Percentiles rank a stretch among this genome's conserved stretches.
Conservation (phyloP, 441 rosid genomes). For the Erysimum pusillum region DNA sequence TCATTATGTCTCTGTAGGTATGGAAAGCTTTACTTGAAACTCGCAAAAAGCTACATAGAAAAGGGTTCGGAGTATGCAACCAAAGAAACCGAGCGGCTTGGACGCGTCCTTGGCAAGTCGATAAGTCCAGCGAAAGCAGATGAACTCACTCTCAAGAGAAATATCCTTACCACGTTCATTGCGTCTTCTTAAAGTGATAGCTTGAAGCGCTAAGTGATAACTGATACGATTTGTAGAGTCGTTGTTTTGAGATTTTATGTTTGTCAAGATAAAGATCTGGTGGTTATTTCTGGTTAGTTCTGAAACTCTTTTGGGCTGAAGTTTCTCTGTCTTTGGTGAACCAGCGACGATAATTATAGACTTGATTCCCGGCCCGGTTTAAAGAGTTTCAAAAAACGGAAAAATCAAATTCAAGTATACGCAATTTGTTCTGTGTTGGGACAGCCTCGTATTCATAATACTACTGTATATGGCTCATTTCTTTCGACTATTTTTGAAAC, state of each 20-base stretch:
- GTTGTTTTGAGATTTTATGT: slow-evolving; percentile 18
- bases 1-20: slow-evolving; percentile 50
- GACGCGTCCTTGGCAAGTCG: slow-evolving; percentile 88
- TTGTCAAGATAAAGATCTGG: slow-evolving; percentile 26
- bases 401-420: not conserved
- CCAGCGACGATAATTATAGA: slow-evolving; percentile 7
- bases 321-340: slow-evolving; percentile 24
- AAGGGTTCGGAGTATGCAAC: slow-evolving; percentile 80
- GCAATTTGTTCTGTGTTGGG: not conserved
- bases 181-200: slow-evolving; percentile 44
- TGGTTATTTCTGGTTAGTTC: slow-evolving; percentile 26
- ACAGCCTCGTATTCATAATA: not conserved
- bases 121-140: slow-evolving; percentile 91
- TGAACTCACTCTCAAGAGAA: slow-evolving; percentile 86
- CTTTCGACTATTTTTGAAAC: too few relatives aligned
- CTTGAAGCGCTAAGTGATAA: slow-evolving; percentile 16
- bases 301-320: slow-evolving; percentile 27
- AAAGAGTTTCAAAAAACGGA: not conserved
- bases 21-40: slow-evolving; percentile 80
- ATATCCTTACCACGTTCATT: slow-evolving; percentile 71
- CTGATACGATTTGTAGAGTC: slow-evolving; percentile 39
- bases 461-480: too few relatives aligned
- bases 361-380: not conserved
- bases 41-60: slow-evolving; percentile 71
- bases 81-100: slow-evolving; percentile 84